Evolutionary conservation across 2,329 filamentous ascomycete species (phyloP).

Genomic region (Penicillium sclerotigenum): DNA sequence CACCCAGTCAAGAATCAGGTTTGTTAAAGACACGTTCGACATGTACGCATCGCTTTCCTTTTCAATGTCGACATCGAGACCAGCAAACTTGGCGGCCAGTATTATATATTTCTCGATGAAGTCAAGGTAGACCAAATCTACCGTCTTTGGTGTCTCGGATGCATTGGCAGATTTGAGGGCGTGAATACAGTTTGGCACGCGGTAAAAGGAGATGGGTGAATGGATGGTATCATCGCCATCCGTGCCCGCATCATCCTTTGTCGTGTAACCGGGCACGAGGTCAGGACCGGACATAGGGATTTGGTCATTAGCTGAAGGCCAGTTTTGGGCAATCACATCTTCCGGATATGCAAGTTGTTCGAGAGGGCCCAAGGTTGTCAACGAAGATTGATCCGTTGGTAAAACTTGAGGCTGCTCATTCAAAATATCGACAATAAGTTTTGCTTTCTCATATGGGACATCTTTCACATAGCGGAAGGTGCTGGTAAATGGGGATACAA

Average conservation of each 20-base stretch:
- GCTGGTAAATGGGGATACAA: constrained; percentile 84
- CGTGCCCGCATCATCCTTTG: constrained; percentile 73
- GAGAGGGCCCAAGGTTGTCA: constrained; percentile 43
- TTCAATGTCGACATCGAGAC: constrained; percentile 48
- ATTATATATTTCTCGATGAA: constrained; percentile 84
- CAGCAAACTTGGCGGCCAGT: constrained; percentile 64
- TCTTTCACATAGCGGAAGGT: constrained; percentile 72
- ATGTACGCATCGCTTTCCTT: constrained; percentile 53
- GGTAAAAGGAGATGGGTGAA: constrained; percentile 67
- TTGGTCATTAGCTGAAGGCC: constrained; percentile 25
- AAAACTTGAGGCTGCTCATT: constrained; percentile 57
- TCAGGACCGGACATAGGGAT: constrained; percentile 36
- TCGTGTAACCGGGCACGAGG: constrained; percentile 77
- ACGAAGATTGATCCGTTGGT: constrained; percentile 13
- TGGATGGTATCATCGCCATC: constrained; percentile 93
- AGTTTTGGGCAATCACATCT: constrained; percentile 20
- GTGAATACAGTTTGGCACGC: constrained; percentile 80
- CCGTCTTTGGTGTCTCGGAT: constrained; percentile 59
- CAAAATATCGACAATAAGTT: constrained; percentile 60
- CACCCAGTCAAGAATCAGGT: constrained; percentile 60
- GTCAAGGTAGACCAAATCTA: constrained; percentile 88
- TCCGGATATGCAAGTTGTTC: constrained; percentile 40
- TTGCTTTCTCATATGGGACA: constrained; percentile 74
- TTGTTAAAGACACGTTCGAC: constrained; percentile 54
- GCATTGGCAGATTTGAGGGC: constrained; percentile 52